Conservation (phyloP, 352 stramenopile species). For the Phytopythium chamaehyphon region DNA sequence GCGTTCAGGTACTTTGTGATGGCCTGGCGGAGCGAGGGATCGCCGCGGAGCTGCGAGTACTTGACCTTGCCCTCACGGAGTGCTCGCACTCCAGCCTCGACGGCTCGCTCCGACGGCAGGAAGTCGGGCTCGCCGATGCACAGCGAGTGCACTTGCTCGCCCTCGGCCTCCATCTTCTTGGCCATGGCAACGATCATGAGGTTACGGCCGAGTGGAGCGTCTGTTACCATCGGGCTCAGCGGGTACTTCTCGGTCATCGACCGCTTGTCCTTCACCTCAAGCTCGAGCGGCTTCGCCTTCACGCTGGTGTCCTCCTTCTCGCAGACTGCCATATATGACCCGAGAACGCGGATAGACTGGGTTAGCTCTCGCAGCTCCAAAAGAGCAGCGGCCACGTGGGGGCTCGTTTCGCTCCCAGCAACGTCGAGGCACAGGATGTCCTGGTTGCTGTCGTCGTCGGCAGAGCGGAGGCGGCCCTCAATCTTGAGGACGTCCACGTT, state of each 20-base stretch:
- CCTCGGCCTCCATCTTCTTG: conserved; percentile 93
- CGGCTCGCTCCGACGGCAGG: conserved; percentile 78
- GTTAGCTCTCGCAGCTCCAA: conserved; percentile 69
- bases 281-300: background rate
- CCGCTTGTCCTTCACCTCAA: background rate
- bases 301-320: background rate
- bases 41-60: conserved; percentile 95
- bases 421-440: conserved; percentile 77
- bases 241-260: conserved; percentile 59
- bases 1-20: conserved; percentile 89
- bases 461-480: conserved; percentile 58
- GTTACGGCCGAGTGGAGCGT: conserved; percentile 85
- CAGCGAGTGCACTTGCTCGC: conserved; percentile 69
- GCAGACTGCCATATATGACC: conserved; percentile 64
- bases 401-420: conserved; percentile 51
- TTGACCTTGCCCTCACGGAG: conserved; percentile 80
- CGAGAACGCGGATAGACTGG: conserved; percentile 80
- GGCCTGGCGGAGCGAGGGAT: conserved; percentile 75
- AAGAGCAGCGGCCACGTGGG: conserved; percentile 64
- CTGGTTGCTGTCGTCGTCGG: conserved; percentile 22
- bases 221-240: conserved; percentile 84
- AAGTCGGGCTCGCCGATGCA: conserved; percentile 84
- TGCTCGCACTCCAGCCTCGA: conserved; percentile 80
- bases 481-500: conserved; percentile 74
- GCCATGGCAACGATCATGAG: conserved; percentile 92